phyloP scores from a whole-genome alignment of 176 grass and related monocot species.

The Chloris gayana region DNA sequence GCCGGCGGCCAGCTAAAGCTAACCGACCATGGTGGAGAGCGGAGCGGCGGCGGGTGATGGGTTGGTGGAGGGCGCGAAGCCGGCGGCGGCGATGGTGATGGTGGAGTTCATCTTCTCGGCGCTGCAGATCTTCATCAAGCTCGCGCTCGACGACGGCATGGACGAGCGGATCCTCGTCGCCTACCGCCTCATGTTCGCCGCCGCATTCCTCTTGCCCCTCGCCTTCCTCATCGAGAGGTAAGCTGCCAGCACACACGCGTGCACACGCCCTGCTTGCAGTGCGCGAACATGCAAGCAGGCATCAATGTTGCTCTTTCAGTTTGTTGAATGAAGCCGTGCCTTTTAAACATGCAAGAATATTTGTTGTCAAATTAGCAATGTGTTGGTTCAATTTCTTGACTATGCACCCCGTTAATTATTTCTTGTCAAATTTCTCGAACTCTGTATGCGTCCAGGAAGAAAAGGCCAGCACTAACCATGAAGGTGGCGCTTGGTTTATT shows the following conservation, averaged over 20 bases:
- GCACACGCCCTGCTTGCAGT: not conserved
- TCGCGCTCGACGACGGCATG: constrained; percentile 70
- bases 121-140: constrained; percentile 69
- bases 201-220: constrained; percentile 55
- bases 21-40: not conserved
- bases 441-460: constrained; percentile 35
- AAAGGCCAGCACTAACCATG: constrained; percentile 45
- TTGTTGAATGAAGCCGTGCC: no score
- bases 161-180: constrained; percentile 63
- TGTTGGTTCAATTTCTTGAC: no score
- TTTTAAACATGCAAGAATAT: no score
- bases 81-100: constrained; percentile 39
- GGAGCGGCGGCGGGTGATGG: not conserved
- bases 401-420: no score
- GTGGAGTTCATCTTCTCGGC: constrained; percentile 40
- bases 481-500: constrained; percentile 25
- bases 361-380: no score
- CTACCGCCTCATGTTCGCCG: constrained; percentile 68
- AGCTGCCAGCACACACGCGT: not conserved
- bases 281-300: not conserved
- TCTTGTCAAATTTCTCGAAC: no score
- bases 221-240: constrained; percentile 77
- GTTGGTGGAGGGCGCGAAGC: constrained; percentile 25
- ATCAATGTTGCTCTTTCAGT: no score
- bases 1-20: no score